These are phyloP conservation scores for Buxus sempervirens DNA, from an alignment of 164 flowering plant genomes.

Conservation along the genomic window DNA sequence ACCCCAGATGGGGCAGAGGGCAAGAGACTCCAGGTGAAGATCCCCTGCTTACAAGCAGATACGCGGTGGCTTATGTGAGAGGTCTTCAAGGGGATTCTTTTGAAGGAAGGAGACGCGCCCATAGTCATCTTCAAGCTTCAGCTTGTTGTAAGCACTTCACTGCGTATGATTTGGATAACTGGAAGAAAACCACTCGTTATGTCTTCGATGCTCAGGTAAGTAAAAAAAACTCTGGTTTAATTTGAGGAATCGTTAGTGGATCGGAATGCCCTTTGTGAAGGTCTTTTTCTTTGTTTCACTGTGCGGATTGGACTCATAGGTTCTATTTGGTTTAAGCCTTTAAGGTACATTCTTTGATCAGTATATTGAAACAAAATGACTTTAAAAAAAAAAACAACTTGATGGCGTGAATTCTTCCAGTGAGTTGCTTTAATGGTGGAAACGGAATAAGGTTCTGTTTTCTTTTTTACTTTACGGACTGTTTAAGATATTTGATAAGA, in stretches of 20 bases:
- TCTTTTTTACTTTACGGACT: not conserved
- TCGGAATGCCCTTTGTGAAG: too few relatives aligned
- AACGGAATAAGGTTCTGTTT: not conserved
- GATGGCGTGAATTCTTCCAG: not conserved
- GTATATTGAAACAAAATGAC: too few relatives aligned
- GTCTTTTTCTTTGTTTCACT: not conserved
- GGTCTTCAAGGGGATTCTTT: constrained; percentile 82
- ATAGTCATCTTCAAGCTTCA: constrained; percentile 56
- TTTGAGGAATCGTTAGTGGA: too few relatives aligned
- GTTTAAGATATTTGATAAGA: not conserved
- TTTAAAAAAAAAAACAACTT: too few relatives aligned
- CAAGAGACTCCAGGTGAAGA: constrained; percentile 98
- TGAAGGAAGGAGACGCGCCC: constrained; percentile 40
- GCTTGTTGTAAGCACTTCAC: constrained; percentile 97
- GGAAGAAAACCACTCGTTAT: constrained; percentile 58
- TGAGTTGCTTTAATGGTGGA: not conserved
- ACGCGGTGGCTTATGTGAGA: constrained; percentile 71
- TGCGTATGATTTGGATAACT: constrained; percentile 85
- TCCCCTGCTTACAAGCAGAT: constrained; percentile 54
- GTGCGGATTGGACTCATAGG: too few relatives aligned
- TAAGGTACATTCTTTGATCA: too few relatives aligned
- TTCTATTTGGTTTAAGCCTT: too few relatives aligned
- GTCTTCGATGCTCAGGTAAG: constrained; percentile 70
- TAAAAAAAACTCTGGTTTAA: not conserved
- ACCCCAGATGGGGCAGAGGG: constrained; percentile 99